Base-by-base conservation (phyloP, 148 eudicot species). In the Silene latifolia region DNA sequence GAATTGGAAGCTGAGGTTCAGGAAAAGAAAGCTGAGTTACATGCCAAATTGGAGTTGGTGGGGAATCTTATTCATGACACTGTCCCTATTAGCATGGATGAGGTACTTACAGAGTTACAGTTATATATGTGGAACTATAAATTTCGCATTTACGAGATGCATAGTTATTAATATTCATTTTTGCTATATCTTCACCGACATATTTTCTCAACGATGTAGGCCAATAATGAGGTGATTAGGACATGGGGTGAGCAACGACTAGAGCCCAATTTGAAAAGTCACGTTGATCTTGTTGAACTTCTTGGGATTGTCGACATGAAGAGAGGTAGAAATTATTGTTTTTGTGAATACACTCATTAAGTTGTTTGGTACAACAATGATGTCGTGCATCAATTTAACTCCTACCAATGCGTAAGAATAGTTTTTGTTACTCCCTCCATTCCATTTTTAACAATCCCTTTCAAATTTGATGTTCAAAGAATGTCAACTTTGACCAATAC, bases 31-130 rank as follows among this genome's bases (percentile, higher is more conserved):
- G 76, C 82, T 35, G 84, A 78, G 57, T 70, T 91, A 75, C 71
- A 85, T 80, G 85, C 91, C 21, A 90, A 84, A 72, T 81, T 91
- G 81, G 84, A 83, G 73, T 42, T 72, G 48, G 87, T 94, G 65
- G 98, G 98, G 60, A 94, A 94, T 78, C 89, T 94, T 71, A 87
- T 94, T 74, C 98, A 94, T 81, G 96, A 94, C 82, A 86, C 97
- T 21, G 98, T 94, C 69, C 98, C 93, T 62, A 77, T 91, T 39
- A 80, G 82, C 85, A 76, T 87, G 21, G 90, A 94, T 81, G 98
- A 94, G 97, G 98, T 94, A 78, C 44, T 39, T 6, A 39, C 44
- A 39, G 44, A 78, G 4, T 39, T 6, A 39, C 44, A 39, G 44
- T 39, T 39, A 39, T 7, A 39, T 39, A 39, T 39, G 44, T 39